phyloP scores from a whole-genome alignment of 2,329 filamentous ascomycete species.

The Fusarium anguioides region DNA sequence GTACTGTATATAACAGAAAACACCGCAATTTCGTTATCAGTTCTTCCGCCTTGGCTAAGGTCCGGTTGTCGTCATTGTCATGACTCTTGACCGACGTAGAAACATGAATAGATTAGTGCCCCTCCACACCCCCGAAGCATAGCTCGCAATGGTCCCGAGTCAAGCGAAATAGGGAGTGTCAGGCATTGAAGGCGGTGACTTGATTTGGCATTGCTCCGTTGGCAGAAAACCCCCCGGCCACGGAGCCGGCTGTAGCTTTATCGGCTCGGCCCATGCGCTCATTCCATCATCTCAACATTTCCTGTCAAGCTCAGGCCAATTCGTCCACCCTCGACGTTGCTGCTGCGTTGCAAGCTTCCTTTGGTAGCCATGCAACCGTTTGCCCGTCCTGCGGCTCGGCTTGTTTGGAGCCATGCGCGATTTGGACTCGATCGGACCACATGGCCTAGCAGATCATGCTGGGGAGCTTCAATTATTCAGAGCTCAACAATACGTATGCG shows the following conservation, averaged over 20 bases:
- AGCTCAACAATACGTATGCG: constrained; percentile 35
- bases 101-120: constrained; percentile 24
- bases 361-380: constrained; percentile 50
- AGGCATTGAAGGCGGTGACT: constrained; percentile 38
- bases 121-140: constrained; percentile 29
- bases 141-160: constrained; percentile 12
- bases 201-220: constrained; percentile 9
- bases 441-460: constrained; percentile 34
- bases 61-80: constrained; percentile 36
- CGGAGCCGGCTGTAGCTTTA: constrained; percentile 37
- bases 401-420: constrained; percentile 46
- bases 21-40: constrained; percentile 34
- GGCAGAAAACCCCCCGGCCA: constrained; percentile 45
- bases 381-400: constrained; percentile 48
- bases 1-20: constrained; percentile 31
- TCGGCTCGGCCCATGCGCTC: constrained; percentile 42
- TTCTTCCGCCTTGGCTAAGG: constrained; percentile 18
- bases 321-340: constrained; percentile 24
- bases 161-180: not conserved
- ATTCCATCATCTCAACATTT: constrained; percentile 37
- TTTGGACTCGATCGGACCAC: constrained; percentile 41
- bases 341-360: constrained; percentile 19
- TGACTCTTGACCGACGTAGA: constrained; percentile 12
- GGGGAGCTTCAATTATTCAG: constrained; percentile 20
- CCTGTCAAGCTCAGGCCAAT: constrained; percentile 15